Evolutionary conservation across 495 filamentous ascomycete species (phyloP), one percentile per base, ranked within the genome.

Genomic region (Aspergillus carlsbadensis): DNA sequence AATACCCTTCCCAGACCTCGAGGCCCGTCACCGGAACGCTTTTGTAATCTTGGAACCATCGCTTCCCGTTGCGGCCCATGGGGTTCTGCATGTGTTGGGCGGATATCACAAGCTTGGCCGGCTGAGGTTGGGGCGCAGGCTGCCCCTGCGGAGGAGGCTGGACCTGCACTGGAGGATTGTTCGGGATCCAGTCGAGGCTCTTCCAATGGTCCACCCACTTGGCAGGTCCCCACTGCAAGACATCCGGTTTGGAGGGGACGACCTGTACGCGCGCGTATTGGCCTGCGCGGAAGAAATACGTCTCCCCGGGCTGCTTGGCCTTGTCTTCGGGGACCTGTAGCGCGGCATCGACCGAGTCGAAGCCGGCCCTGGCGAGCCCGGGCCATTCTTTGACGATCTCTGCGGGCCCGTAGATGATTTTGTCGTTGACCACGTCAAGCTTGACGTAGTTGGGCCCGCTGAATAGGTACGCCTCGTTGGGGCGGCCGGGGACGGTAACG

Each of bases 401-500:
- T 0, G 31, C 20, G 0, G 59, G 49, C 5, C 54, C 59, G n/a
- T 54, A 50, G 5, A 62, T 14, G 11, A 54, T 54, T 33, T 43
- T 55, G 31, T 58, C 39, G 6, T 24, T 34, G 6, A 10, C 34
- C 8, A 58, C 6, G 31, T 62, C 24, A 11, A 62, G 14, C 7
- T 42, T 39, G 22, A 55, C 59, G 18, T 49, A 62, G 42, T 51
- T 54, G 21, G 34, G 44, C n/a, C 59, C 59, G 5, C 42, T 15
- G 59, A 62, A 62, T 22, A 62, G 21, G 29, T 62, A 62, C 11
- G 44, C 43, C 21, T 62, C 41, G n/a, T 22, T 37, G 2, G 54
- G 22, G 1, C 54, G 49, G 14, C 33, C 49, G 2, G 55, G 54
- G n/a, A 58, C 54, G 1, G 20, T 5, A 7, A 58, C 50, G 13